These are phyloP conservation scores for Gomphus bonarii DNA, from an alignment of 1,284 basidiomycete genomes.

Conservation along the genomic window DNA sequence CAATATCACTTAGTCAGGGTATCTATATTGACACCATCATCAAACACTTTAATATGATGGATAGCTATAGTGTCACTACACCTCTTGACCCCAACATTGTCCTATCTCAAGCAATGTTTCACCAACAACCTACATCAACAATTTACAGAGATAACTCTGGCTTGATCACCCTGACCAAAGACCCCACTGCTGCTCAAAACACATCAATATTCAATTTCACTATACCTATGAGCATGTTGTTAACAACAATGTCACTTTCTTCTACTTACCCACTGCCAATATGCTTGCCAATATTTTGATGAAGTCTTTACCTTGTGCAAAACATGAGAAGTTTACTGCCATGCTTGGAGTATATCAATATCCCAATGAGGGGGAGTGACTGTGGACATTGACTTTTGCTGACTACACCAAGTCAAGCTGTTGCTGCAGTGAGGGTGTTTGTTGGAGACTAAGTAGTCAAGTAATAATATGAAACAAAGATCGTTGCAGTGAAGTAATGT, in stretches of 20 bases:
- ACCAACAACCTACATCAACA: constrained; percentile 13
- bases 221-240: constrained; percentile 19
- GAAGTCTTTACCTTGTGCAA: neutral
- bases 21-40: constrained; percentile 19
- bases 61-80: constrained; percentile 19
- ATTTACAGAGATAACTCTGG: constrained; percentile 26
- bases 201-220: constrained; percentile 31
- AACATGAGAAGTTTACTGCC: too few relatives aligned
- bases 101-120: constrained; percentile 9
- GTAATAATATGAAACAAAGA: too few relatives aligned
- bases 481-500: too few relatives aligned
- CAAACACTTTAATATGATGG: constrained; percentile 22
- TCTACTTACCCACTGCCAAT: neutral
- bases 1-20: constrained; percentile 19
- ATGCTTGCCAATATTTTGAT: neutral
- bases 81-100: constrained; percentile 23
- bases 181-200: constrained; percentile 25
- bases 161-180: constrained; percentile 23
- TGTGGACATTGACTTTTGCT: too few relatives aligned
- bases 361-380: too few relatives aligned
- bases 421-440: too few relatives aligned
- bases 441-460: too few relatives aligned
- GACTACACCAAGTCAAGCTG: too few relatives aligned
- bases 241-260: neutral
- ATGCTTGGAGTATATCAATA: too few relatives aligned